Conservation (phyloP, 208 protist genomes). For the Leishmania major region DNA sequence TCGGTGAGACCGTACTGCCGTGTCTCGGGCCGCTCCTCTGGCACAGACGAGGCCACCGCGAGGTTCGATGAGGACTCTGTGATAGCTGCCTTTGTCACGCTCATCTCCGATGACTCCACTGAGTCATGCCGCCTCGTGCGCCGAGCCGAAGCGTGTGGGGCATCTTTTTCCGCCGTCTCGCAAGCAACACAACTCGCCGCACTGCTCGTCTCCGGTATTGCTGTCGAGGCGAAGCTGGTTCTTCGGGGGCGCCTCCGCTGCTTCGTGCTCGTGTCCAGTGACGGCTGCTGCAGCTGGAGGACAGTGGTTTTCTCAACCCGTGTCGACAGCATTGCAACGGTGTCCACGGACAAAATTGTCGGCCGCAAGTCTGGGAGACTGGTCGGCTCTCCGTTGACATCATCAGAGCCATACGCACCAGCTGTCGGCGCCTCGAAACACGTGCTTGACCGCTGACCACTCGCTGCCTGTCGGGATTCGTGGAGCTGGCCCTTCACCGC, state of each 20-base stretch:
- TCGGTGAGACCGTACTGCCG: background rate
- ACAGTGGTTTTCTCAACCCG: background rate
- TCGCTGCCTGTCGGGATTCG: background rate
- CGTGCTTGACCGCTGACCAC: background rate
- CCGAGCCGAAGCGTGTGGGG: background rate
- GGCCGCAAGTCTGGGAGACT: background rate
- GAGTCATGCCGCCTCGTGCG: background rate
- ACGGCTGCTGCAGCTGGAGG: background rate
- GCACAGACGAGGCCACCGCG: background rate
- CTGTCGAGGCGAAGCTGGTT: background rate
- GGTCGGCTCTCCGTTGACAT: background rate
- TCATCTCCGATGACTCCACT: background rate
- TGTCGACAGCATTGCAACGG: background rate
- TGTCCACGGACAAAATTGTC: background rate
- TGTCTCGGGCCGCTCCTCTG: constrained; percentile 7
- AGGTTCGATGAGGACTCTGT: background rate
- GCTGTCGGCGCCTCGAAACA: background rate
- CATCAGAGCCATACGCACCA: background rate
- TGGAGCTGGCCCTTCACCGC: background rate
- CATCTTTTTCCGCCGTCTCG: background rate
- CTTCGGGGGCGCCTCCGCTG: background rate
- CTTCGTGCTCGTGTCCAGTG: too few species aligned
- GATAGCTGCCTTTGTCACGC: background rate
- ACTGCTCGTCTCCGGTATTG: background rate
- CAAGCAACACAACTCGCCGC: background rate